phyloP scores from a whole-genome alignment of 768 basidiomycete genomes.

The Pleurotus ostreatus region DNA sequence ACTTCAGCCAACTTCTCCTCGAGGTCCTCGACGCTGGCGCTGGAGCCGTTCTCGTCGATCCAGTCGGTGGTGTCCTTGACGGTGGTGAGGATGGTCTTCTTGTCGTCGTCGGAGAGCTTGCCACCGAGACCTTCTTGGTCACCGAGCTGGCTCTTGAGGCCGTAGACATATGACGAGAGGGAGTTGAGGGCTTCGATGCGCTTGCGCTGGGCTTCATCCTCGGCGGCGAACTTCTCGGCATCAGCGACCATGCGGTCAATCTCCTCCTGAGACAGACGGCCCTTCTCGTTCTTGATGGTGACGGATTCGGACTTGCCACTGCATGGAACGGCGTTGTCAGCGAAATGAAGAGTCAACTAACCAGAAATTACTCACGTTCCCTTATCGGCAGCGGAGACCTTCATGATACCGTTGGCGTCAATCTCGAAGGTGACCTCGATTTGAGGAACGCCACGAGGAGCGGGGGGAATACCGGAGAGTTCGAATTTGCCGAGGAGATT shows the following conservation, averaged over 20 bases:
- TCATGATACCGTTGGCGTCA: slow-evolving; percentile 94
- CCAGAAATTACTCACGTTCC: slow-evolving; percentile 60
- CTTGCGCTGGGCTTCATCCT: slow-evolving; percentile 64
- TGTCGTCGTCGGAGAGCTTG: slow-evolving; percentile 78
- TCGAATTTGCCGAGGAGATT: slow-evolving; percentile 97
- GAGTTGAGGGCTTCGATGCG: slow-evolving; percentile 83
- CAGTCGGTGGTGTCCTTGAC: slow-evolving; percentile 90
- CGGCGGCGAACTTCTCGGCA: slow-evolving; percentile 84
- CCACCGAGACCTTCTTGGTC: slow-evolving; percentile 91
- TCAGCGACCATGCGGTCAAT: slow-evolving; percentile 96
- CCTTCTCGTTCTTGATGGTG: slow-evolving; percentile 96
- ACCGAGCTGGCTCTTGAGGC: slow-evolving; percentile 80
- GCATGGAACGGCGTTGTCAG: neutral
- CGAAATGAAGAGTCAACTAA: neutral
- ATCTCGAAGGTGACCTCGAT: slow-evolving; percentile 97
- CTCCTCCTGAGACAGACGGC: slow-evolving; percentile 83
- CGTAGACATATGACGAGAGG: slow-evolving; percentile 79
- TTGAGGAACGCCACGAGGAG: slow-evolving; percentile 95
- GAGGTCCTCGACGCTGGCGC: slow-evolving; percentile 79
- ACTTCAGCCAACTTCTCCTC: slow-evolving; percentile 89
- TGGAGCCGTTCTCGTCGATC: slow-evolving; percentile 80
- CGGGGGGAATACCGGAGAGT: slow-evolving; percentile 87
- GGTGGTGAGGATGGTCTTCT: slow-evolving; percentile 73
- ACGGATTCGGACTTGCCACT: slow-evolving; percentile 86
- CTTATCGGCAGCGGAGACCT: slow-evolving; percentile 90